Conservation (phyloP, 371 early-diverging fungal species). For the Apophysomyces trapeziformis region DNA sequence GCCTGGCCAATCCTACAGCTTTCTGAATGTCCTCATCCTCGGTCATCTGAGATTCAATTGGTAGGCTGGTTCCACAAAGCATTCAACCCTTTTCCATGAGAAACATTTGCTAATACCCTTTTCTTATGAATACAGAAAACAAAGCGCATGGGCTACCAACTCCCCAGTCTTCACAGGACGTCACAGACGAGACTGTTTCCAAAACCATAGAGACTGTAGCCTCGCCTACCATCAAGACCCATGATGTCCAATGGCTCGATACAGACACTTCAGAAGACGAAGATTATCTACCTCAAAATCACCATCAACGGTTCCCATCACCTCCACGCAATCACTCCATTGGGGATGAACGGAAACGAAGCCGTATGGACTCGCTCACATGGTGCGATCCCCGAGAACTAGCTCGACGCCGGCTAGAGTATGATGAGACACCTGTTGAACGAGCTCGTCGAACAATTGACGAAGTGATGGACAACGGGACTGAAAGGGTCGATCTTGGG, state of each 20-base stretch:
- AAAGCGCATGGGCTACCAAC: background rate
- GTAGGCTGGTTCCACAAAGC: background rate
- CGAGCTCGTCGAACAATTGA: conserved; percentile 55
- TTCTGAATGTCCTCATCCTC: too few species aligned
- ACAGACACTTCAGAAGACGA: conserved; percentile 50
- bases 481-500: conserved; percentile 59
- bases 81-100: background rate
- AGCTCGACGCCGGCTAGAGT: conserved; percentile 39
- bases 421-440: conserved; percentile 30
- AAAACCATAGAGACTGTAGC: background rate
- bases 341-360: conserved; percentile 4
- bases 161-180: conserved; percentile 11
- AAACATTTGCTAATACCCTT: conserved; percentile 2
- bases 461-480: conserved; percentile 56
- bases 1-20: too few species aligned
- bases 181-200: conserved; percentile 8
- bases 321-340: background rate
- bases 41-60: background rate
- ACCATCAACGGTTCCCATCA: conserved; percentile 11
- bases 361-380: conserved; percentile 6
- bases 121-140: conserved; percentile 3
- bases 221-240: conserved; percentile 7
- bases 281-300: conserved; percentile 39
- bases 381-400: conserved; percentile 19
- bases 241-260: conserved; percentile 42